Evolutionary conservation across 306 rosid genomes (phyloP).

Genomic region (Rosa rugosa): DNA sequence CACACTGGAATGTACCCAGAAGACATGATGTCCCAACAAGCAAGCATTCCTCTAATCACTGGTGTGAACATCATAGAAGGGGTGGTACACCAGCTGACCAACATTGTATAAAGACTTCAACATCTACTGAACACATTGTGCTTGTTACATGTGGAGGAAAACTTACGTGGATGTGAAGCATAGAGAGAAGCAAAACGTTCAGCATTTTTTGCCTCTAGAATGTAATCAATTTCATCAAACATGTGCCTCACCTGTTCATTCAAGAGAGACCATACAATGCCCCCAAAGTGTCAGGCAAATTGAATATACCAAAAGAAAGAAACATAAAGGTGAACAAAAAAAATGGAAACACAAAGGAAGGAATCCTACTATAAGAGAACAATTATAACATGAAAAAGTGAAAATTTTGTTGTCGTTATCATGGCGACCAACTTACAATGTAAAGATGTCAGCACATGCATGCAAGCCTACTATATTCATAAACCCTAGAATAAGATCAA

Average conservation of each 20-base stretch:
- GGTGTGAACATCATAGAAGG: not conserved
- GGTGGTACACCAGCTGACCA: not conserved
- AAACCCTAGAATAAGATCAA: not conserved
- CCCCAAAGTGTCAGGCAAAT: slow-evolving; percentile 11
- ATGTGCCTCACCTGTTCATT: slow-evolving; percentile 92
- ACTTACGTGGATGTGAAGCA: slow-evolving; percentile 62
- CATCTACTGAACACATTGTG: not conserved
- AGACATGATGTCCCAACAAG: not conserved
- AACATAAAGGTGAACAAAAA: not conserved
- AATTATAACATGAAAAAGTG: not conserved
- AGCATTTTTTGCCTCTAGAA: slow-evolving; percentile 86
- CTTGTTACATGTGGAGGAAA: slow-evolving; percentile 6
- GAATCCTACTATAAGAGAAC: not conserved
- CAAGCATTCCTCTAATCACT: not conserved
- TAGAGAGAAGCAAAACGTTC: slow-evolving; percentile 87
- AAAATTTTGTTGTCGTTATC: not conserved
- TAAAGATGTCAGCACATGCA: not conserved
- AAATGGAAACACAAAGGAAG: not conserved
- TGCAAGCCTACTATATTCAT: not conserved
- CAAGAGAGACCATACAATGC: slow-evolving; percentile 5
- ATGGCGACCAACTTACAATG: not conserved
- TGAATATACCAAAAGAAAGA: slow-evolving; percentile 15
- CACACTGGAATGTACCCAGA: not conserved
- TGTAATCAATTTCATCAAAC: slow-evolving; percentile 97
- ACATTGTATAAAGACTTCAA: not conserved